phyloP scores from a whole-genome alignment of 371 early-diverging fungal genomes.

The Mortierella sp. region DNA sequence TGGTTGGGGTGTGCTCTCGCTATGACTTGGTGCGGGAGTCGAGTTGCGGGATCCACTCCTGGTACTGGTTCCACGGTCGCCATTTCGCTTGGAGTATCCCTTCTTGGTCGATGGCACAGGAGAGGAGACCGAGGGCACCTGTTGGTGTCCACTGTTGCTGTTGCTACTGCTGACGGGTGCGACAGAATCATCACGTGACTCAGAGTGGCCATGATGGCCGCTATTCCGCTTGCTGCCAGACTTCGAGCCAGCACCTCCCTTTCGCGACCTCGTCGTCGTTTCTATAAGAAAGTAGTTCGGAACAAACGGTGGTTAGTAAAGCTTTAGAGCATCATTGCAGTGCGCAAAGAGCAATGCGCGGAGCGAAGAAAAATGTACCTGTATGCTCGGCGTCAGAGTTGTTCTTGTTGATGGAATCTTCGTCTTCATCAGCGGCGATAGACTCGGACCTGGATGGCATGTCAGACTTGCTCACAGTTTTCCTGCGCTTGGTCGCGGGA shows the following conservation, averaged over 20 bases:
- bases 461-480: conserved; percentile 25
- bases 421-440: conserved; percentile 13
- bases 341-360: neutral
- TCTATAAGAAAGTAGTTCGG: neutral
- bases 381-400: conserved; percentile 4
- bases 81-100: conserved; percentile 9
- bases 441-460: conserved; percentile 12
- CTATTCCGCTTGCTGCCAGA: neutral
- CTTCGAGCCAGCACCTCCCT: conserved; percentile 14
- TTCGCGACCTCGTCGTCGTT: conserved; percentile 15
- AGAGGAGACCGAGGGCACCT: conserved; percentile 15
- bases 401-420: conserved; percentile 6
- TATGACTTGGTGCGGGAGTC: conserved; percentile 29
- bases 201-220: neutral
- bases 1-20: conserved; percentile 59
- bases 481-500: conserved; percentile 36
- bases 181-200: conserved; percentile 16
- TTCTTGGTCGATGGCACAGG: conserved; percentile 22
- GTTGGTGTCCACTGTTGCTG: conserved; percentile 7
- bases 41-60: conserved; percentile 40
- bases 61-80: conserved; percentile 18
- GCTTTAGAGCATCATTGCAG: neutral
- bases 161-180: conserved; percentile 7
- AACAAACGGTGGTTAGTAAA: neutral
- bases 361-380: neutral